Evolutionary conservation across 441 rosid genomes (phyloP), one percentile per base, ranked within the genome.

Genomic region (Gossypium schwendimanii): DNA sequence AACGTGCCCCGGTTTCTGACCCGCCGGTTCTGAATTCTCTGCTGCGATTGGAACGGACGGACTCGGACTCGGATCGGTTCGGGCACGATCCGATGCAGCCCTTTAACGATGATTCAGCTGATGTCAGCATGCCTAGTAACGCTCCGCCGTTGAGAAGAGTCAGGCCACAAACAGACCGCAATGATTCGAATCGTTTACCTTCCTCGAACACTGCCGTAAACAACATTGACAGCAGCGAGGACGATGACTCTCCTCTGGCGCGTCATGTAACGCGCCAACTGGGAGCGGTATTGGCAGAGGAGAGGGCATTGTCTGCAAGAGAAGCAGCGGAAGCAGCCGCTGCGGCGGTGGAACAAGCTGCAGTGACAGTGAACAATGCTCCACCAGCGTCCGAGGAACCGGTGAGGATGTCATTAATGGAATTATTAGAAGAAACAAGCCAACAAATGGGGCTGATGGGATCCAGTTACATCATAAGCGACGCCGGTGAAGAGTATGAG

Each of bases 381-480:
- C 75, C 26, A 17, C 17, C 10, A 11, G 66, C 23, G 4, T 75
- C 49, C 6, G 80, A 70, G 23, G 83, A 78, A 73, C 87, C 88
- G 24, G 84, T 82, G 53, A 87, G 89, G 69, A 92, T 92, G 92
- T 92, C 98, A 20, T 67, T 94, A 71, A 89, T 94, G 92, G 98
- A 94, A 68, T 74, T 94, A 59, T 63, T 91, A 80, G 92, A 84
- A 81, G 98, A 91, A 79, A 88, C 91, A 6, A 94, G 88, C 73
- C 39, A 92, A 59, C 84, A 88, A 79, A 83, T 87, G 87, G 94
- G 88, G 23, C 57, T 82, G 52, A 85, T 77, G 59, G 96, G 91
- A 65, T 81, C 91, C 14, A 77, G 84, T 54, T 91, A 91, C 75
- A 71, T 77, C 15, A 78, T 83, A 80, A 89, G 77, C 4, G 96